Evolutionary conservation across 176 grass and related monocot genomes (phyloP).

Genomic region (Areca catechu): DNA sequence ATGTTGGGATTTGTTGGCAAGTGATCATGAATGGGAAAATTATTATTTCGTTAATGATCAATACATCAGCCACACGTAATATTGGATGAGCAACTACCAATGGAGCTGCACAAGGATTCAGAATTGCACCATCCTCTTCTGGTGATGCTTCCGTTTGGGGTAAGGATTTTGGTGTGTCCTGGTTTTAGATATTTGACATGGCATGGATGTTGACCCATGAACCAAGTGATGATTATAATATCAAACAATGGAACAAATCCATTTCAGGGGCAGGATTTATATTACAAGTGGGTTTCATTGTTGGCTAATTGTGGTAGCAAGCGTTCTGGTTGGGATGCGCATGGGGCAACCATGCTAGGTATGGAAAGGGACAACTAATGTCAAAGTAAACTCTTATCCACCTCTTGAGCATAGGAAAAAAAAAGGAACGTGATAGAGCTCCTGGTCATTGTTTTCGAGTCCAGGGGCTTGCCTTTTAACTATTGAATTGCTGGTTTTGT

Average conservation of each 20-base stretch:
- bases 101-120: no score
- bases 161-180: constrained; percentile 8
- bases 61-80: no score
- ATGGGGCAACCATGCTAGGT: no score
- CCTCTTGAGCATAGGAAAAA: background rate
- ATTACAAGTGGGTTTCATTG: constrained; percentile 32
- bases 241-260: constrained; percentile 26
- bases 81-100: no score
- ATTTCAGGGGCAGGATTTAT: constrained; percentile 22
- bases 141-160: constrained; percentile 15
- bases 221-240: constrained; percentile 31
- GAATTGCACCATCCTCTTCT: constrained; percentile 3
- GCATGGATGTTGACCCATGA: constrained; percentile 44
- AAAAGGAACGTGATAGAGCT: no score
- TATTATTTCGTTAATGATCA: no score
- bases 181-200: constrained; percentile 51
- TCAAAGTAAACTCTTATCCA: constrained; percentile 1
- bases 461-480: background rate
- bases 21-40: no score
- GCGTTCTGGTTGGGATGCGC: no score
- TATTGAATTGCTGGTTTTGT: constrained; percentile 71
- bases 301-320: background rate
- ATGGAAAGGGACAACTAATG: background rate
- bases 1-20: no score
- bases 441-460: no score